These are phyloP conservation scores for Fraxinus baroniana DNA, from an alignment of 305 asterid species.

Conservation along the genomic window DNA sequence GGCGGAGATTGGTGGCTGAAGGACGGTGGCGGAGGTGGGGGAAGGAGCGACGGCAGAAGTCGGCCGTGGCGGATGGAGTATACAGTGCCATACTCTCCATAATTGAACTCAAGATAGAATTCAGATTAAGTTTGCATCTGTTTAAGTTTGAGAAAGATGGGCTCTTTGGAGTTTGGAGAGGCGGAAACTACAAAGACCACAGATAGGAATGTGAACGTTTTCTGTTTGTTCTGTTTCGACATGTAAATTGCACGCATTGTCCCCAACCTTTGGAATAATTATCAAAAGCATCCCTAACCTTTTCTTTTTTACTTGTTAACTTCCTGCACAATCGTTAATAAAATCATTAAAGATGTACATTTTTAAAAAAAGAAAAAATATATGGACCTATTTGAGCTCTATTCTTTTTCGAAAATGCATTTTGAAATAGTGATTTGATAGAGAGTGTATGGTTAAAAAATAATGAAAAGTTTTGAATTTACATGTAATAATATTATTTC, in stretches of 20 bases:
- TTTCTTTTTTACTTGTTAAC: neutral
- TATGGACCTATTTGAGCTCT: too few relatives aligned
- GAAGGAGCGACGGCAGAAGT: too few relatives aligned
- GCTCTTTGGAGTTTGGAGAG: neutral
- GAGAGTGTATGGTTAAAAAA: too few relatives aligned
- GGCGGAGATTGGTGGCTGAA: too few relatives aligned
- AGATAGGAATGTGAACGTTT: neutral
- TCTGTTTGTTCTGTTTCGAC: neutral
- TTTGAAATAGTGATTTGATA: too few relatives aligned
- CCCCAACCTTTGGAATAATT: neutral
- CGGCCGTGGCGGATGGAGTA: constrained; percentile 35
- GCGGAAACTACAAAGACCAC: constrained; percentile 40
- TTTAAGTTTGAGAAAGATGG: neutral
- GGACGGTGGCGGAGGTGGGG: too few relatives aligned
- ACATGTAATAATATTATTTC: too few relatives aligned
- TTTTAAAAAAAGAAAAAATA: too few relatives aligned
- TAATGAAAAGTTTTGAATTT: too few relatives aligned
- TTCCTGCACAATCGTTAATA: too few relatives aligned
- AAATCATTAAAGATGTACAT: too few relatives aligned
- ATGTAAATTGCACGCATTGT: neutral
- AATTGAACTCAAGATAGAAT: constrained; percentile 3
- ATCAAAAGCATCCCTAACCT: neutral
- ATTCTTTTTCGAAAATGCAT: too few relatives aligned
- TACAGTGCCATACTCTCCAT: constrained; percentile 68
- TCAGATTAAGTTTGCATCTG: neutral